Base-by-base conservation (phyloP, 1,139 yeast species). In the Kodamaea plutei region DNA sequence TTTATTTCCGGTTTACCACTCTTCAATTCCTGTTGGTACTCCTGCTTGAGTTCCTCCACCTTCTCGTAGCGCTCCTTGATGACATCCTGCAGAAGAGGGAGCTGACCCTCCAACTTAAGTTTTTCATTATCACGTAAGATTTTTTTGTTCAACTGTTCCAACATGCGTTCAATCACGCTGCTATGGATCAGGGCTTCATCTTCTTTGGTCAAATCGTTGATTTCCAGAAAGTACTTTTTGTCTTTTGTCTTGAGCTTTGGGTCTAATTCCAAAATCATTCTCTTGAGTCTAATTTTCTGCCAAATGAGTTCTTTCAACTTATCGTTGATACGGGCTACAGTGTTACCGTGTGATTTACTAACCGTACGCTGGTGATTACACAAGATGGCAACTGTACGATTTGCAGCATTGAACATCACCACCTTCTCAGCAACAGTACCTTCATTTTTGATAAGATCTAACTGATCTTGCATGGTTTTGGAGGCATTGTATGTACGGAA, bases 401-500 rank as follows among this genome's bases (percentile, higher is more conserved):
- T 89, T 3, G 97, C 97, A 9, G 96, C 96, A 57, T 89, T 89
- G 59, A 83, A 89, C 41, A 76, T 79, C 34, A 88, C 80, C 31
- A 88, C 81, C 52, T 88, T 89, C 53, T 89, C 96, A 11, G 84
- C 80, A 9, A 87, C 83, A 0, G 95, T 79, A 21, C 96, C 96
- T 51, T 77, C 83, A 51, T 85, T 82, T 13, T 79, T 72, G 41
- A 89, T 87, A 49, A 79, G 61, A 52, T 85, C 95, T 38, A 89
- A 57, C 56, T 87, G 96, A 52, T 88, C 94, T 60, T 89, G 96
- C 96, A 89, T 88, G 2, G 96, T 88, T 53, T 85, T 84, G 2
- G 96, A 84, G 0, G 97, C 97, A 61, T 89, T 89, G 55, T 85
- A 91, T 0, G 97, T 89, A 78, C 97, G 94, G 70, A 91, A 91